Evolutionary conservation across 257 asterid genomes (phyloP).

Genomic region (Linaria vulgaris): DNA sequence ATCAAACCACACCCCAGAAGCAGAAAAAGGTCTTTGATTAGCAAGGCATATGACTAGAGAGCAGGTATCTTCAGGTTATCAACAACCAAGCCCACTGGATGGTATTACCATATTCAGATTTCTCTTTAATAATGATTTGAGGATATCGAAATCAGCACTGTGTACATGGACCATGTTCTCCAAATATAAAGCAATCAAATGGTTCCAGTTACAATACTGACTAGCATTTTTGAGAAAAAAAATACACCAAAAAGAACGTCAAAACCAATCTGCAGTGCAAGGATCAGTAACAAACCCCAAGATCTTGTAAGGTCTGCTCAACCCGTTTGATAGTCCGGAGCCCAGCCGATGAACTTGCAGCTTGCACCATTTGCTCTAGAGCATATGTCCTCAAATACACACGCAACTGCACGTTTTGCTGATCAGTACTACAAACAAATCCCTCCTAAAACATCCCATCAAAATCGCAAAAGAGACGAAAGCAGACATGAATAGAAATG

Average conservation of each 20-base stretch:
- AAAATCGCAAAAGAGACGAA: not conserved
- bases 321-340: conserved; percentile 92
- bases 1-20: not conserved
- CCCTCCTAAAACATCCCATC: conserved; percentile 7
- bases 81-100: not conserved
- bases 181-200: not conserved
- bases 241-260: conserved; percentile 6
- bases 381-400: conserved; percentile 87
- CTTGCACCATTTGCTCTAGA: conserved; percentile 97
- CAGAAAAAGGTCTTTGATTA: conserved; percentile 1
- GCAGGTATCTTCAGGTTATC: not conserved
- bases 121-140: too few relatives aligned
- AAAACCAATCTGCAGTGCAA: conserved; percentile 1
- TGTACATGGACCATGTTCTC: not conserved
- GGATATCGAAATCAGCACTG: not conserved
- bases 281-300: conserved; percentile 73
- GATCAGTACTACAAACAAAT: conserved; percentile 24
- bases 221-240: conserved; percentile 11
- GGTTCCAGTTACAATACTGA: not conserved
- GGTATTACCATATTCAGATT: not conserved
- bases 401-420: conserved; percentile 64
- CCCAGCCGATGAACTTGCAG: conserved; percentile 97
- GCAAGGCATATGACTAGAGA: conserved; percentile 2
- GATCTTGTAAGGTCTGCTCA: conserved; percentile 96
- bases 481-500: conserved; percentile 7